phyloP scores from a whole-genome alignment of 2,329 filamentous ascomycete genomes.

The Xylaria hypoxylon region DNA sequence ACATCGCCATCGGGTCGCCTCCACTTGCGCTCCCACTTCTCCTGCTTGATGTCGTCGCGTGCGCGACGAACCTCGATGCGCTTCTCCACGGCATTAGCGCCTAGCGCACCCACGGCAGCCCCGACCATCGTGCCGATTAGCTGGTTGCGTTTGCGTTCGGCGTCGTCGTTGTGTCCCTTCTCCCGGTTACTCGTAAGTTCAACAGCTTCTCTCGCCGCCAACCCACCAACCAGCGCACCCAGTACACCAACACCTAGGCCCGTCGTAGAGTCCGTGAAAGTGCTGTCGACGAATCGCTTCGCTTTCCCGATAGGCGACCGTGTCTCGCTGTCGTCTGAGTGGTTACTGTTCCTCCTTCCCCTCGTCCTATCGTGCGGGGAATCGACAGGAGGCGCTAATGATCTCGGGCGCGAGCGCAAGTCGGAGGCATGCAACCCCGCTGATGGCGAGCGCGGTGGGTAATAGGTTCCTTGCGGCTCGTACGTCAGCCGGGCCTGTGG shows the following conservation, averaged over 20 bases:
- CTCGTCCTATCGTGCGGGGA: slow-evolving; percentile 34
- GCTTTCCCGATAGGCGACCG: slow-evolving; percentile 56
- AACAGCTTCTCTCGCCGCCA: slow-evolving; percentile 63
- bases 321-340: slow-evolving; percentile 43
- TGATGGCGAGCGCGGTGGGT: slow-evolving; percentile 40
- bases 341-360: slow-evolving; percentile 41
- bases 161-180: slow-evolving; percentile 42
- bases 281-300: slow-evolving; percentile 57
- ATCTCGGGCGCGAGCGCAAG: slow-evolving; percentile 46
- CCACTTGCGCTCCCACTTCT: slow-evolving; percentile 46
- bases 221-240: slow-evolving; percentile 65
- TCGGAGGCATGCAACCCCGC: slow-evolving; percentile 44
- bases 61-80: slow-evolving; percentile 48
- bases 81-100: slow-evolving; percentile 58
- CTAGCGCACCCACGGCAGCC: slow-evolving; percentile 66
- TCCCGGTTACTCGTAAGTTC: slow-evolving; percentile 54
- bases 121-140: slow-evolving; percentile 64
- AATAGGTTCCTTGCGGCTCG: slow-evolving; percentile 57
- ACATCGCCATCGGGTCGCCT: slow-evolving; percentile 32
- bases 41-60: slow-evolving; percentile 44
- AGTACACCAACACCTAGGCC: slow-evolving; percentile 65
- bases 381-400: slow-evolving; percentile 44
- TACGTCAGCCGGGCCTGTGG: slow-evolving; percentile 48
- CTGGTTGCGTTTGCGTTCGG: slow-evolving; percentile 51
- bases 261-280: slow-evolving; percentile 61